phyloP scores from a whole-genome alignment of 2,329 filamentous ascomycete genomes.

The Biscogniauxia sp. region DNA sequence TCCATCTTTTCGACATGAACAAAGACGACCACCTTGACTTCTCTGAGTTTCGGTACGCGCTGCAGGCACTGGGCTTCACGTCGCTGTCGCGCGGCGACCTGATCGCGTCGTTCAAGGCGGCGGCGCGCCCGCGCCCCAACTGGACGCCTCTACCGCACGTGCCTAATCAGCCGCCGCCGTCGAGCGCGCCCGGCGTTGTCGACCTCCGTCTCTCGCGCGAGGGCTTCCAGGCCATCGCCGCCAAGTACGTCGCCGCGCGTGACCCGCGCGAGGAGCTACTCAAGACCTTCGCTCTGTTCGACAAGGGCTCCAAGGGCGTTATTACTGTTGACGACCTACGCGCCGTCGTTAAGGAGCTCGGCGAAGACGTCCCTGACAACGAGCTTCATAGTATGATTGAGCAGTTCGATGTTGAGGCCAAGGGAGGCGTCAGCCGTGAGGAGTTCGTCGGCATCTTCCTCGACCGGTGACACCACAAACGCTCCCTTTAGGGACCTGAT shows the following conservation, averaged over 20 bases:
- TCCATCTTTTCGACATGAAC: conserved; percentile 94
- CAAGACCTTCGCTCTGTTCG: conserved; percentile 89
- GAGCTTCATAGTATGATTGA: conserved; percentile 96
- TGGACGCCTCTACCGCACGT: conserved; percentile 45
- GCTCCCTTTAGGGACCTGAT: neutral
- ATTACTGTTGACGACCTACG: conserved; percentile 88
- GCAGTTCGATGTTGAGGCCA: conserved; percentile 93
- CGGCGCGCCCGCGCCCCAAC: conserved; percentile 69
- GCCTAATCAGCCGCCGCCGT: conserved; percentile 43
- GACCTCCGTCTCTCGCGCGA: conserved; percentile 71
- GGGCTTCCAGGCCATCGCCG: conserved; percentile 73
- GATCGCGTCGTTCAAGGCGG: conserved; percentile 73
- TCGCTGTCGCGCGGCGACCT: conserved; percentile 85
- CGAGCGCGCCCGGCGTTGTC: conserved; percentile 56
- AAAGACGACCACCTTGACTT: conserved; percentile 94
- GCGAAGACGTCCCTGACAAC: conserved; percentile 88
- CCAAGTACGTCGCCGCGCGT: conserved; percentile 74
- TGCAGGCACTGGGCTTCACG: conserved; percentile 86
- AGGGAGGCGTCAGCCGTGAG: conserved; percentile 71
- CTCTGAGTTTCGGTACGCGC: conserved; percentile 95
- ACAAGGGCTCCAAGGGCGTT: conserved; percentile 85
- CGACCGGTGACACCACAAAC: conserved; percentile 25
- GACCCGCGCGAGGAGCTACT: conserved; percentile 90
- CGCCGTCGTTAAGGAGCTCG: conserved; percentile 83
- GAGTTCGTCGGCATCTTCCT: conserved; percentile 63